A percentile compares a stretch with the other conserved stretches of the same genome.
Conservation (phyloP, 331 rosid genomes). For the Quercus phellos region DNA sequence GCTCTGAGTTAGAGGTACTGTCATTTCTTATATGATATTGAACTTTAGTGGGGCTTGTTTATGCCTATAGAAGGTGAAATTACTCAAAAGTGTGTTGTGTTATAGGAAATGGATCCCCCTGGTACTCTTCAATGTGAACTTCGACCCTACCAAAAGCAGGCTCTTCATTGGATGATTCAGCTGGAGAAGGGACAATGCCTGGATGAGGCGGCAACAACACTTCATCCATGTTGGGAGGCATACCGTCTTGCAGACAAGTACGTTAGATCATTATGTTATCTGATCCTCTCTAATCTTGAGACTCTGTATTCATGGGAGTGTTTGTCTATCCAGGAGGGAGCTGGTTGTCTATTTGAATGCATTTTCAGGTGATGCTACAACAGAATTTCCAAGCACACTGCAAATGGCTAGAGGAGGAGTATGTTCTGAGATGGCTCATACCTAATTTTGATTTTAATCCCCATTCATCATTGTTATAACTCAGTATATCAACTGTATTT, state of each 20-base stretch:
- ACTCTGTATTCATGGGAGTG: slow-evolving; percentile 18
- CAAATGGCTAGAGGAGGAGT: slow-evolving; percentile 97
- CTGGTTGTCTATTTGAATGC: slow-evolving; percentile 68
- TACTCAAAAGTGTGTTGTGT: slow-evolving; percentile 15
- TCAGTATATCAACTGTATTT: slow-evolving; percentile 24
- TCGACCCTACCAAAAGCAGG: slow-evolving; percentile 90
- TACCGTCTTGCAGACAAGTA: slow-evolving; percentile 80
- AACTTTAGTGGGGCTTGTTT: slow-evolving; percentile 16
- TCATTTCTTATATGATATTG: slow-evolving; percentile 13
- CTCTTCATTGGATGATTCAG: slow-evolving; percentile 84
- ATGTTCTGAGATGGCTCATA: slow-evolving; percentile 35
- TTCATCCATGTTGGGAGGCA: slow-evolving; percentile 98
- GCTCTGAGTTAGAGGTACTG: slow-evolving; percentile 76
- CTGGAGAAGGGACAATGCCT: slow-evolving; percentile 69
- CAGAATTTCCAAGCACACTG: slow-evolving; percentile 92
- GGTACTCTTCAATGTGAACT: slow-evolving; percentile 68
- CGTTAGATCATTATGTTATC: slow-evolving; percentile 12
- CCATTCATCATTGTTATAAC: not conserved
- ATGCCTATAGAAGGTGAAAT: slow-evolving; percentile 17
- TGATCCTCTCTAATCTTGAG: not conserved
- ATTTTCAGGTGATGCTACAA: slow-evolving; percentile 89
- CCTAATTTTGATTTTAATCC: not conserved
- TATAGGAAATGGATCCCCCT: slow-evolving; percentile 90
- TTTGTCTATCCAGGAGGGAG: slow-evolving; percentile 58
- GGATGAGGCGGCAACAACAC: slow-evolving; percentile 67